phyloP scores from a whole-genome alignment of 2,329 filamentous ascomycete genomes.

The Monilinia polystroma region DNA sequence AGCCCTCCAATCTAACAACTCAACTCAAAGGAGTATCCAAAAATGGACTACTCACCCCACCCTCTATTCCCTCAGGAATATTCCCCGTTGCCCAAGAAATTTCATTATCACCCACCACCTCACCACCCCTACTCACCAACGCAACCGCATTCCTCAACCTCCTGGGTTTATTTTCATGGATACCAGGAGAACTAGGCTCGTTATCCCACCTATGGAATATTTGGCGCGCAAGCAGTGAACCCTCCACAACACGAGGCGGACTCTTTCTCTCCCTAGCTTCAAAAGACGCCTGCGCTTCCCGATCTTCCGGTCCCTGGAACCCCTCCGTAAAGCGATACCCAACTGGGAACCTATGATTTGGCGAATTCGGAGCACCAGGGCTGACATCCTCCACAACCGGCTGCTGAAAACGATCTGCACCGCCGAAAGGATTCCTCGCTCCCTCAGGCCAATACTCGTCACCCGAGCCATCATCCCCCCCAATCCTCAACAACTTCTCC shows the following conservation, averaged over 20 bases:
- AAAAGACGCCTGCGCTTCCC: too few relatives aligned
- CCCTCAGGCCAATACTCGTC: not conserved
- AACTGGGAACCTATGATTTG: not conserved
- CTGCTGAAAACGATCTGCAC: fast-evolving
- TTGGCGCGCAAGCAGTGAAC: too few relatives aligned
- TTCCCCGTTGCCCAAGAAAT: not conserved
- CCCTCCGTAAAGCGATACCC: not conserved
- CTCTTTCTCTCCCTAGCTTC: too few relatives aligned
- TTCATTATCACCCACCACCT: too few relatives aligned
- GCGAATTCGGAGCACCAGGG: not conserved
- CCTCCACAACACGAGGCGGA: too few relatives aligned
- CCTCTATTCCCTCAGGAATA: not conserved
- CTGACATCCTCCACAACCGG: not conserved
- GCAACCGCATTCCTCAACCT: not conserved
- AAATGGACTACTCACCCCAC: too few relatives aligned
- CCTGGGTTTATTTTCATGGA: too few relatives aligned
- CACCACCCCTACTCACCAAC: not conserved
- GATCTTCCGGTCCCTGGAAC: not conserved
- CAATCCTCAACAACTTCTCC: not conserved
- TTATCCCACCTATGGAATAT: too few relatives aligned
- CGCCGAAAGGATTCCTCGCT: not conserved
- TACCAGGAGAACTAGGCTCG: not conserved
- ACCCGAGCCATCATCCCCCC: fast-evolving
- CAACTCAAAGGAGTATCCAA: too few relatives aligned
- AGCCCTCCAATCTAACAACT: not conserved